phyloP scores from a whole-genome alignment of 83 land plant species.

The Thuja plicata region DNA sequence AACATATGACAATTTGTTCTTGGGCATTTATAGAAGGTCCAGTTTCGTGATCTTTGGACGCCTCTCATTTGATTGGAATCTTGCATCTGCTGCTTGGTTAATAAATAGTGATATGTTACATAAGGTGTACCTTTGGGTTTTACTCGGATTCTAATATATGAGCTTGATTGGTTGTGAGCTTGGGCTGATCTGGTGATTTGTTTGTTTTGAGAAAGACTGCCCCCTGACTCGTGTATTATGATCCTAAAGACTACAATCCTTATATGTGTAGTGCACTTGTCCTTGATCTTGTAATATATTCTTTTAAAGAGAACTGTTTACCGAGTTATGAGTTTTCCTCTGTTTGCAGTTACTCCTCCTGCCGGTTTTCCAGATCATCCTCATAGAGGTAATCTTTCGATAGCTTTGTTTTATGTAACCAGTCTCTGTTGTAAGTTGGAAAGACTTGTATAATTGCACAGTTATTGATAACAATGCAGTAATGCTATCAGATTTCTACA shows the following conservation, averaged over 20 bases:
- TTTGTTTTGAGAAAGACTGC: not conserved
- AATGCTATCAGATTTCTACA: no score
- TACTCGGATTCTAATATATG: not conserved
- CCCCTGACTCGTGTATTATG: not conserved
- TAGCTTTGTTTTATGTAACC: not conserved
- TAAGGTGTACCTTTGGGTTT: not conserved
- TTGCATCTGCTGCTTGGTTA: not conserved
- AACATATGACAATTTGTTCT: not conserved
- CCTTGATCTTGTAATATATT: not conserved
- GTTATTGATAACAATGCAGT: no score
- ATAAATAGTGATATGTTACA: not conserved
- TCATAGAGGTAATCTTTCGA: constrained; percentile 65
- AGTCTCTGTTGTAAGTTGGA: not conserved
- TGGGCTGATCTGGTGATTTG: not conserved
- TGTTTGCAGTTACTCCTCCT: constrained; percentile 73
- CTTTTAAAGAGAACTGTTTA: not conserved
- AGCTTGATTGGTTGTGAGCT: not conserved
- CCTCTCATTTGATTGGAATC: not conserved
- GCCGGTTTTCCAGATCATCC: constrained; percentile 99
- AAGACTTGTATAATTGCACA: no score
- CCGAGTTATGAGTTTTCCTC: not conserved
- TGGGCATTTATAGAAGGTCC: not conserved
- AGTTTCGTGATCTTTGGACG: not conserved
- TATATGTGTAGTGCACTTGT: not conserved
- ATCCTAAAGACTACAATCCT: not conserved